phyloP scores from a whole-genome alignment of 176 grass and related monocot species.

The Cenchrus purpureus region DNA sequence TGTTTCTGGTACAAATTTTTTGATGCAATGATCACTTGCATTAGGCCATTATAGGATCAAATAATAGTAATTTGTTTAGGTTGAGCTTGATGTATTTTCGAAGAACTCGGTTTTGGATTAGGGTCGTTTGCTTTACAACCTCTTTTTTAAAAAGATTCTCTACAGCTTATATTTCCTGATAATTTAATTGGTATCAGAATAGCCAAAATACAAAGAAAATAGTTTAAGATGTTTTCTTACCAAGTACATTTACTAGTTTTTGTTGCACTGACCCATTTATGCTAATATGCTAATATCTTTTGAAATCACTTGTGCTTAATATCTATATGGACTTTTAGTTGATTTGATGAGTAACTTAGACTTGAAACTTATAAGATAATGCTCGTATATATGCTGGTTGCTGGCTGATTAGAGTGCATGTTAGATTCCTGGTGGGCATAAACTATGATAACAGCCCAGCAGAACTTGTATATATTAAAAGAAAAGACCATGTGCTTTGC shows the following conservation, averaged over 20 bases:
- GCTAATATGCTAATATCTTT: conserved; percentile 15
- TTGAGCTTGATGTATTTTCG: conserved; percentile 1
- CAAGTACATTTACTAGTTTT: conserved; percentile 9
- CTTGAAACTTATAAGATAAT: conserved; percentile 26
- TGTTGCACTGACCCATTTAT: neutral
- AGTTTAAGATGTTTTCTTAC: neutral
- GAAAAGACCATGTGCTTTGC: conserved; percentile 57
- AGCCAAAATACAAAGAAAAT: neutral
- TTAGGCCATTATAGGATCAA: conserved; percentile 13
- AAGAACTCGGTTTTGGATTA: conserved; percentile 17
- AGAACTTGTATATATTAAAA: conserved; percentile 48
- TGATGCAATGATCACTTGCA: neutral
- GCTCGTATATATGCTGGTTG: conserved; percentile 21
- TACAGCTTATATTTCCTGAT: neutral
- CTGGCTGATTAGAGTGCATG: conserved; percentile 12
- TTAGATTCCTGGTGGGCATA: conserved; percentile 45
- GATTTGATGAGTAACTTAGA: neutral
- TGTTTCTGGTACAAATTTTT: conserved; percentile 1
- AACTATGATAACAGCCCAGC: conserved; percentile 36
- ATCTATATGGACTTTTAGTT: conserved; percentile 3
- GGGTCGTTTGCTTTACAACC: conserved; percentile 3
- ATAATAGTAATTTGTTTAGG: conserved; percentile 6
- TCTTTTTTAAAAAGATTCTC: neutral
- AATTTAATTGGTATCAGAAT: conserved; percentile 1
- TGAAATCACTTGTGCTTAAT: neutral